phyloP scores from a whole-genome alignment of 2,329 filamentous ascomycete genomes.

The Fusarium virguliforme region DNA sequence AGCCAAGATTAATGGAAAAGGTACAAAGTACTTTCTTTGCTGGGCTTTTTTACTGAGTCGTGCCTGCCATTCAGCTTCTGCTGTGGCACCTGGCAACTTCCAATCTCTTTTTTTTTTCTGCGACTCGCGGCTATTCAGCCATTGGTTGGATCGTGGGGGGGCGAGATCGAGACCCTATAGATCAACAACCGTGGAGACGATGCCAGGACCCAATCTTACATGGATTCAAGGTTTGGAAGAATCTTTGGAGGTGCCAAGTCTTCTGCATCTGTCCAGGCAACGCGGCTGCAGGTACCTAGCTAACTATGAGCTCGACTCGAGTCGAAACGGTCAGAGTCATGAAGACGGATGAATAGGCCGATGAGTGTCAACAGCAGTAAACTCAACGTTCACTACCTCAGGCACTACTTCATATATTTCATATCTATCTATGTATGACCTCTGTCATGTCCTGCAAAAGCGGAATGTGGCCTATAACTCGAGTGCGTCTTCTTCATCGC shows the following conservation, averaged over 20 bases:
- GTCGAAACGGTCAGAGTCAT: background rate
- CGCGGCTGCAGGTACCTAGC: background rate
- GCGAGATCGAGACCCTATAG: slow-evolving; percentile 15
- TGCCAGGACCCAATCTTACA: slow-evolving; percentile 5
- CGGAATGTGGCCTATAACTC: slow-evolving; percentile 43
- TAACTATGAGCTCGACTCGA: background rate
- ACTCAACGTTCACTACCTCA: slow-evolving; percentile 11
- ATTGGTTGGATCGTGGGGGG: slow-evolving; percentile 8
- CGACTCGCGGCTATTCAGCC: slow-evolving; percentile 1
- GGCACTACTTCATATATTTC: slow-evolving; percentile 28
- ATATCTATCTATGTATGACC: slow-evolving; percentile 42
- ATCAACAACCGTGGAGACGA: slow-evolving; percentile 9
- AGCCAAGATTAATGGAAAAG: background rate
- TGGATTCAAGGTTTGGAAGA: background rate
- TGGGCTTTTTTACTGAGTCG: background rate
- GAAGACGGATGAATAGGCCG: background rate
- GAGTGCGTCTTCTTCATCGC: slow-evolving; percentile 51
- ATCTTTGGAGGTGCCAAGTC: background rate
- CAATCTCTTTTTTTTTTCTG: slow-evolving; percentile 7
- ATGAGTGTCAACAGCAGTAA: background rate
- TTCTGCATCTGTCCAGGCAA: background rate
- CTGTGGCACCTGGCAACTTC: slow-evolving; percentile 6
- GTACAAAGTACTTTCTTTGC: background rate
- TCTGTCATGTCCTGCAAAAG: slow-evolving; percentile 37
- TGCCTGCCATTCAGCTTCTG: background rate